A percentile compares a stretch with the other conserved stretches of the same genome.
These are phyloP conservation scores for Pelargonium cotyledonis DNA, from an alignment of 441 rosid genomes.

Conservation along the genomic window DNA sequence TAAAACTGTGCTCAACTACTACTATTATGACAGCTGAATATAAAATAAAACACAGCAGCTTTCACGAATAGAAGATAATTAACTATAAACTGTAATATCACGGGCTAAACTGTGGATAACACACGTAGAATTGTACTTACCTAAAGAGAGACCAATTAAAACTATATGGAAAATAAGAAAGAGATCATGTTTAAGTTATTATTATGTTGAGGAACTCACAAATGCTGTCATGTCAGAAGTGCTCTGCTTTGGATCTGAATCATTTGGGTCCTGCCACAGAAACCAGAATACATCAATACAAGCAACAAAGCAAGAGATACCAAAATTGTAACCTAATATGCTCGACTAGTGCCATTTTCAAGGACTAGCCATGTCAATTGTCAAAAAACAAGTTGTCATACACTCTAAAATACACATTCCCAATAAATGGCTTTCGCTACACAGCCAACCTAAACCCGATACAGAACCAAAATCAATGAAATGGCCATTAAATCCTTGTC, in stretches of 20 bases:
- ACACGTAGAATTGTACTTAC: not conserved
- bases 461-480: not conserved
- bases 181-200: not conserved
- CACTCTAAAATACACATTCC: not conserved
- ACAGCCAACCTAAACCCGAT: not conserved
- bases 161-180: not conserved
- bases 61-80: not conserved
- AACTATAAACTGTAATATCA: not conserved
- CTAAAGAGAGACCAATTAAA: not conserved
- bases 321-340: not conserved
- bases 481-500: not conserved
- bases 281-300: conserved; percentile 10
- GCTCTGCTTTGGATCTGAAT: conserved; percentile 56
- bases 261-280: conserved; percentile 47
- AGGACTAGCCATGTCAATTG: not conserved
- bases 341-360: not conserved
- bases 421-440: not conserved
- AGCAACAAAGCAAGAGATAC: not conserved
- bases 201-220: conserved; percentile 37
- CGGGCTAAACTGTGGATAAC: not conserved
- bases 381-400: not conserved
- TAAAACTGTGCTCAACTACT: not conserved
- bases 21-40: not conserved
- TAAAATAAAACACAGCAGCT: not conserved
- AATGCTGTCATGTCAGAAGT: conserved; percentile 63